phyloP scores from a whole-genome alignment of 805 yeast species.

The Torulaspora indica region DNA sequence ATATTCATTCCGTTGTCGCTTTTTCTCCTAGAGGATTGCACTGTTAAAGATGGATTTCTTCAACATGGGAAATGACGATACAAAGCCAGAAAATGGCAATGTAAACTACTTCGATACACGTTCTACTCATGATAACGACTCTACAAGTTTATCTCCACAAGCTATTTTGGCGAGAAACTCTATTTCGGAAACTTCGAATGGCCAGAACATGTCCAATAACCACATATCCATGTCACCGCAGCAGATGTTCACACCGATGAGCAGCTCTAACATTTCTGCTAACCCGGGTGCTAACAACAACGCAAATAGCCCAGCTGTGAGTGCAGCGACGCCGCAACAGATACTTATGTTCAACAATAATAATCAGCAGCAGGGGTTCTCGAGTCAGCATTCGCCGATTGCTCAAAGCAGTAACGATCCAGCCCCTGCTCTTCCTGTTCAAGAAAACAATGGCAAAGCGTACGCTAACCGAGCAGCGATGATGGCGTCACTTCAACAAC shows the following conservation, averaged over 20 bases:
- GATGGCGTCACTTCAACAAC: conserved; percentile 39
- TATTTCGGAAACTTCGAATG: conserved; percentile 9
- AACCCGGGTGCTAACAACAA: conserved; percentile 8
- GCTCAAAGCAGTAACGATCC: conserved; percentile 8
- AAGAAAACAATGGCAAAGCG: conserved; percentile 11
- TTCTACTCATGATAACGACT: conserved; percentile 29
- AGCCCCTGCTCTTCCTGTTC: conserved; percentile 9
- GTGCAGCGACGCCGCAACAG: conserved; percentile 29
- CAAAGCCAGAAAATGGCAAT: conserved; percentile 19
- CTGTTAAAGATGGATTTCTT: conserved; percentile 12
- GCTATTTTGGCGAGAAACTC: conserved; percentile 33
- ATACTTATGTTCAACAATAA: conserved; percentile 18
- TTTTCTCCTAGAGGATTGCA: not conserved
- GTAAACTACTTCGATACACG: conserved; percentile 47
- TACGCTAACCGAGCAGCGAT: conserved; percentile 40
- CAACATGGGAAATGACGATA: conserved; percentile 21
- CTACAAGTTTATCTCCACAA: conserved; percentile 31
- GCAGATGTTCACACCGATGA: conserved; percentile 24
- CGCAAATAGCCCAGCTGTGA: conserved; percentile 14
- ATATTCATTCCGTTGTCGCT: not conserved
- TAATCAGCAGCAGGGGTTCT: conserved; percentile 25
- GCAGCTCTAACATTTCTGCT: not conserved
- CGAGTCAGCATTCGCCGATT: conserved; percentile 17
- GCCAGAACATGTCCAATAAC: conserved; percentile 15
- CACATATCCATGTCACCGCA: conserved; percentile 25